phyloP scores from a whole-genome alignment of 371 early-diverging fungal genomes.

The Lichtheimia ornata region DNA sequence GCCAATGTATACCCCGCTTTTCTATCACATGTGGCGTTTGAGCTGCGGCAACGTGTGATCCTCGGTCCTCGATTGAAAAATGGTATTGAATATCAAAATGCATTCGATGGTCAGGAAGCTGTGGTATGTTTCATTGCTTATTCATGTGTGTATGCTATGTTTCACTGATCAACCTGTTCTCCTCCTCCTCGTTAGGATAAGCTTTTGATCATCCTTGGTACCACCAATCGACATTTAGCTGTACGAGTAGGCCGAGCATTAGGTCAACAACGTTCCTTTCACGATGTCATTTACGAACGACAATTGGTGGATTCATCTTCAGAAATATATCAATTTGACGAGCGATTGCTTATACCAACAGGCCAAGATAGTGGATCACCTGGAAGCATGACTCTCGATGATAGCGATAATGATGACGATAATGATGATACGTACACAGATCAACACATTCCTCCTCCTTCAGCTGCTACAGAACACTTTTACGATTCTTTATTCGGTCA shows the following conservation, averaged over 20 bases:
- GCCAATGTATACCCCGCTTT: constrained; percentile 63
- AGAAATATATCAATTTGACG: constrained; percentile 75
- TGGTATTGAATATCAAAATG: constrained; percentile 75
- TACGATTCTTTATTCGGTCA: not conserved
- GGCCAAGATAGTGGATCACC: constrained; percentile 17
- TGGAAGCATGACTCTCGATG: not conserved
- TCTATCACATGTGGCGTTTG: constrained; percentile 75
- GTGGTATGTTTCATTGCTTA: constrained; percentile 47
- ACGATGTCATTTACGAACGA: constrained; percentile 79
- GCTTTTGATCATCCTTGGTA: constrained; percentile 56
- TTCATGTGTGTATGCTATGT: not conserved
- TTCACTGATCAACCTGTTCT: not conserved
- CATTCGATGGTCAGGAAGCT: constrained; percentile 80
- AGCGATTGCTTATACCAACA: constrained; percentile 21
- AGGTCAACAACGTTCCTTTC: constrained; percentile 77
- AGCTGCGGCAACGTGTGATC: constrained; percentile 58
- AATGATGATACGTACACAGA: no score
- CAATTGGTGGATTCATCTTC: constrained; percentile 67
- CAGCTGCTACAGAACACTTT: no score
- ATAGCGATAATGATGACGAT: not conserved
- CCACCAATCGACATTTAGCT: constrained; percentile 76
- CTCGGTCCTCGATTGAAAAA: constrained; percentile 65
- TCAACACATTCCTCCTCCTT: no score
- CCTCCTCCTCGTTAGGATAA: constrained; percentile 6
- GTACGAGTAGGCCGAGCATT: constrained; percentile 76